phyloP scores from a whole-genome alignment of 345 rosid genomes.

The Punica granatum region DNA sequence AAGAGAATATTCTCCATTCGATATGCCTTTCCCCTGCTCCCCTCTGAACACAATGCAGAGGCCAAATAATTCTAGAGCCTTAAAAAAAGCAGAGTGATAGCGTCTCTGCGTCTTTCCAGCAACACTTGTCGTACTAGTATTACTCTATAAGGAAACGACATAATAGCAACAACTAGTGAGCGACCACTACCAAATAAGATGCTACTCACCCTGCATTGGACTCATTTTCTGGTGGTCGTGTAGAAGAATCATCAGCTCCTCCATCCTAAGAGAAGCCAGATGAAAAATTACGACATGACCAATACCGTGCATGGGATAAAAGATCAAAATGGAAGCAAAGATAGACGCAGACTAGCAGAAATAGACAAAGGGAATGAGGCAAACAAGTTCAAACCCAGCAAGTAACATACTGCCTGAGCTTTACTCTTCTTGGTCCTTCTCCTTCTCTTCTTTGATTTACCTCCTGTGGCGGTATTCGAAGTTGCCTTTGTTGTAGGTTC shows the following conservation, averaged over 20 bases:
- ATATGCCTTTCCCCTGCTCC: not conserved
- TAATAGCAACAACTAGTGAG: no score
- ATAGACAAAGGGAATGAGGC: no score
- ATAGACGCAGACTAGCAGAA: no score
- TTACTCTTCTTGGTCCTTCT: no score
- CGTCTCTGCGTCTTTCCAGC: not conserved
- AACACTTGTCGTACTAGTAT: not conserved
- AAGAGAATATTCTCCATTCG: conserved; percentile 2
- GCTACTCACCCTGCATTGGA: conserved; percentile 1
- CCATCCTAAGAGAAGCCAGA: conserved; percentile 16
- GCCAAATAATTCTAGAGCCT: not conserved
- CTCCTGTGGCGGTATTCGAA: no score
- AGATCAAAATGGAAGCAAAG: no score
- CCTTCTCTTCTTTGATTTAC: no score
- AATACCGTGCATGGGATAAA: not conserved
- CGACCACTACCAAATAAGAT: not conserved
- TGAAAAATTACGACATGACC: not conserved
- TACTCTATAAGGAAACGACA: not conserved
- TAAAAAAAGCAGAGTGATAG: not conserved
- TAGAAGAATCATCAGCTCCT: conserved; percentile 13
- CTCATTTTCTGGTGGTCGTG: conserved; percentile 13
- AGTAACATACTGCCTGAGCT: not conserved
- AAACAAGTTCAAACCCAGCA: not conserved
- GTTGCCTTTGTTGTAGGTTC: no score
- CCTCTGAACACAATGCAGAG: conserved; percentile 2